Percentiles rank a stretch among this genome's conserved stretches.
Conservation (phyloP, 768 basidiomycete species). For the Collybia sp. region DNA sequence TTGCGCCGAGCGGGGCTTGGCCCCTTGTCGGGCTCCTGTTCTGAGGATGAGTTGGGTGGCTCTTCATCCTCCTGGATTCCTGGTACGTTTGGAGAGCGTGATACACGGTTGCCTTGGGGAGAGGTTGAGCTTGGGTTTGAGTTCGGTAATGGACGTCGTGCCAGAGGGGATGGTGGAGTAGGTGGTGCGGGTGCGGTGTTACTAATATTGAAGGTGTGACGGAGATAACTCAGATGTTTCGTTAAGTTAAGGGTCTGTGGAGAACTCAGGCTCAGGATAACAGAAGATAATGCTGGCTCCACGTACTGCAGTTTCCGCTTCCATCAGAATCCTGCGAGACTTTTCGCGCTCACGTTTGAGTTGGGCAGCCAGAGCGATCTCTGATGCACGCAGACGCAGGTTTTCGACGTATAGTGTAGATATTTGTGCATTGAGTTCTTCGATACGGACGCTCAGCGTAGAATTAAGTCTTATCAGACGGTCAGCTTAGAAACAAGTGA, state of each 20-base stretch:
- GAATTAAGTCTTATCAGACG: constrained; percentile 64
- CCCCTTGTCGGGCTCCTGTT: constrained; percentile 33
- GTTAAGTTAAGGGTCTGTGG: constrained; percentile 53
- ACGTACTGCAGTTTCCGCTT: constrained; percentile 71
- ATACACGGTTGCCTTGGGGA: constrained; percentile 50
- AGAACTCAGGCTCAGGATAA: constrained; percentile 1
- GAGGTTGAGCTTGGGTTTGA: constrained; percentile 31
- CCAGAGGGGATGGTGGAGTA: constrained; percentile 44
- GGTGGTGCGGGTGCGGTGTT: constrained; percentile 27
- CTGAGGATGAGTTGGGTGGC: constrained; percentile 36
- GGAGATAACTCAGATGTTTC: constrained; percentile 61
- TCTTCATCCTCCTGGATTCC: constrained; percentile 70
- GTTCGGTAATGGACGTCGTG: constrained; percentile 40
- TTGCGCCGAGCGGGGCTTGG: constrained; percentile 37
- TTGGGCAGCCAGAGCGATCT: constrained; percentile 70
- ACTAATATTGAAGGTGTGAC: constrained; percentile 52
- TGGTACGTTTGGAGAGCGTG: constrained; percentile 63
- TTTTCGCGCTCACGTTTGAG: constrained; percentile 80
- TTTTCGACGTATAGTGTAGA: constrained; percentile 82
- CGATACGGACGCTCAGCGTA: constrained; percentile 76
- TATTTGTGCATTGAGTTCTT: constrained; percentile 81
- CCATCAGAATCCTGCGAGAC: constrained; percentile 63
- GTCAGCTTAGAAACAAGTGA: constrained; percentile 3
- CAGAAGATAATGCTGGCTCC: constrained; percentile 6
- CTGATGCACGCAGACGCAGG: constrained; percentile 73